A percentile compares a stretch with the other conserved stretches of the same genome.
These are phyloP conservation scores for Amniculicola lignicola DNA, from an alignment of 495 filamentous ascomycete genomes.

Conservation along the genomic window DNA sequence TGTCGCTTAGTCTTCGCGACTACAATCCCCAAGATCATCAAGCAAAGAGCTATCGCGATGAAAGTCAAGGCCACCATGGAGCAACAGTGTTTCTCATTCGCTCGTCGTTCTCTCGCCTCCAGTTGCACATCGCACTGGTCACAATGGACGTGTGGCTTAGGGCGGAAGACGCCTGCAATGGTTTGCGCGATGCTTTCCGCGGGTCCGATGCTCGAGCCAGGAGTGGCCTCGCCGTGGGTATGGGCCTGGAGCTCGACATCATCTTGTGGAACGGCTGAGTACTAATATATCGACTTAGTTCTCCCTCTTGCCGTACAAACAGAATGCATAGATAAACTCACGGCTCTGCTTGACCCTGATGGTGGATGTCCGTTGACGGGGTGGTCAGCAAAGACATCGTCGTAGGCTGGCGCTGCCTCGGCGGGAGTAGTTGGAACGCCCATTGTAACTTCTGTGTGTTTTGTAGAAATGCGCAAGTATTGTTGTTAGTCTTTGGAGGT, in stretches of 20 bases:
- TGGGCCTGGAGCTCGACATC: constrained; percentile 17
- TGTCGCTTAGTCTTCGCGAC: background rate
- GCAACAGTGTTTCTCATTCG: constrained; percentile 13
- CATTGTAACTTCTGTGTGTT: constrained; percentile 12
- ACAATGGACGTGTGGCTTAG: constrained; percentile 22
- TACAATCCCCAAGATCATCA: constrained; percentile 16
- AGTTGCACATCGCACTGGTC: constrained; percentile 14
- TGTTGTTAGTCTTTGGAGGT: too few species aligned
- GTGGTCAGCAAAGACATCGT: constrained; percentile 18
- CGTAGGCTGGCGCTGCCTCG: constrained; percentile 23
- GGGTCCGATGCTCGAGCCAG: background rate
- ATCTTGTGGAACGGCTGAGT: constrained; percentile 16
- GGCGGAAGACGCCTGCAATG: constrained; percentile 17
- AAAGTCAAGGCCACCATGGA: constrained; percentile 17
- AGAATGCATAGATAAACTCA: constrained; percentile 2
- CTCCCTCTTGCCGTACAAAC: background rate
- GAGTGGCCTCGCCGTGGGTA: background rate
- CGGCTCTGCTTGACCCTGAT: constrained; percentile 10
- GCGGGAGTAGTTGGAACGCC: constrained; percentile 8
- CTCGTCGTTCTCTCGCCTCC: constrained; percentile 7
- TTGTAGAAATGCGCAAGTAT: background rate
- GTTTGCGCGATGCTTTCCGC: constrained; percentile 3
- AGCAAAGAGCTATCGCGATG: constrained; percentile 10
- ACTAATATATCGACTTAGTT: constrained; percentile 1
- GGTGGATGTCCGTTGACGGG: constrained; percentile 12